Evolutionary conservation across 169 alveolate genomes (phyloP).

Genomic region (Plasmodium reichenowi): DNA sequence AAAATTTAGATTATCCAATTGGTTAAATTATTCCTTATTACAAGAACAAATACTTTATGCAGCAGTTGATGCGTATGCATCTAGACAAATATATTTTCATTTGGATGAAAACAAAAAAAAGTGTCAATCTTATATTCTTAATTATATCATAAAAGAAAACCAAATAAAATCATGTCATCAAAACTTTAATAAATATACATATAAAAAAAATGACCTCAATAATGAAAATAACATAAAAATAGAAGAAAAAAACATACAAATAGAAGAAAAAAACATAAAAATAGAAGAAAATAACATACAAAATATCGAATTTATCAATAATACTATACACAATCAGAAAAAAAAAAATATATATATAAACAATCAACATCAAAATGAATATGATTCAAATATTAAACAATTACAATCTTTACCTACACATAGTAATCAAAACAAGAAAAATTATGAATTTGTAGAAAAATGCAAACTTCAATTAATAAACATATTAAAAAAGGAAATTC

Average conservation of each 20-base stretch:
- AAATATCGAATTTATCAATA: not conserved
- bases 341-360: not conserved
- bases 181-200: not conserved
- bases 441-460: conserved; percentile 36
- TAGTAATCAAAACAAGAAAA: not conserved
- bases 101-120: conserved; percentile 20
- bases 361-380: no score
- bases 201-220: not conserved
- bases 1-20: conserved; percentile 36
- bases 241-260: not conserved
- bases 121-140: not conserved
- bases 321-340: not conserved
- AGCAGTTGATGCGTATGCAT: conserved; percentile 67
- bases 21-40: conserved; percentile 25
- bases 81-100: conserved; percentile 55
- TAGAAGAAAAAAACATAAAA: not conserved
- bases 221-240: not conserved
- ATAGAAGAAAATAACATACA: not conserved
- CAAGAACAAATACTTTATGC: conserved; percentile 66
- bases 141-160: not conserved
- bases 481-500: conserved; percentile 40
- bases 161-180: not conserved
- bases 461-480: conserved; percentile 21
- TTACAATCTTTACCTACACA: not conserved
- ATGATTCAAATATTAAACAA: not conserved